Conservation (phyloP, 768 basidiomycete species). For the Mrakia blollopis region DNA sequence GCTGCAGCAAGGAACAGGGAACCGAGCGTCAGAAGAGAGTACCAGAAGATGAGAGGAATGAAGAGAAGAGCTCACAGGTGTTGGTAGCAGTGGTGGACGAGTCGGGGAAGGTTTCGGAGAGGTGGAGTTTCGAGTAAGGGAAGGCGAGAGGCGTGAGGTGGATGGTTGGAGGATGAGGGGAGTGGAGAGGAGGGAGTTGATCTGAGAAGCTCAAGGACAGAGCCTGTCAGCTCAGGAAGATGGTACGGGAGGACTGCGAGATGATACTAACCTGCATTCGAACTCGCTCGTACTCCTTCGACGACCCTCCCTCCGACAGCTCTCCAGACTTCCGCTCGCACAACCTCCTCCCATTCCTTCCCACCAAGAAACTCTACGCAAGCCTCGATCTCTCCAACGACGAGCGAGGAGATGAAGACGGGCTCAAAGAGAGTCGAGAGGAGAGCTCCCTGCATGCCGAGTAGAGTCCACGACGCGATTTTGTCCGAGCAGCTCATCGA, state of each 20-base stretch:
- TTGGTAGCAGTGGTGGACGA: background rate
- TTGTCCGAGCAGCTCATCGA: constrained; percentile 96
- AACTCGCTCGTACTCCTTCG: constrained; percentile 50
- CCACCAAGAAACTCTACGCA: constrained; percentile 35
- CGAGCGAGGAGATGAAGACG: constrained; percentile 60
- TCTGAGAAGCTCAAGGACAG: too few relatives aligned
- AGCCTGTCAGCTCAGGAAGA: too few relatives aligned
- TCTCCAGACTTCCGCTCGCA: constrained; percentile 30
- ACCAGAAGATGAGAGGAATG: too few relatives aligned
- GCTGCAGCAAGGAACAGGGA: background rate
- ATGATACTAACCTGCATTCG: constrained; percentile 31
- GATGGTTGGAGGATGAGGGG: constrained; percentile 53
- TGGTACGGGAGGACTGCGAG: background rate
- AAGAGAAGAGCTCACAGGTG: constrained; percentile 6
- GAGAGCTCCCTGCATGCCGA: constrained; percentile 82
- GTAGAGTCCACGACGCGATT: constrained; percentile 75
- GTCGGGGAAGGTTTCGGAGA: constrained; percentile 34
- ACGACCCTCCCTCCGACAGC: constrained; percentile 62
- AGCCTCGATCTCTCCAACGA: constrained; percentile 66
- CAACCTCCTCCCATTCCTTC: constrained; percentile 7
- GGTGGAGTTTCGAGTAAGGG: constrained; percentile 53
- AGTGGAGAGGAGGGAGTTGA: constrained; percentile 53
- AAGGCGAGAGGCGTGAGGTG: constrained; percentile 61
- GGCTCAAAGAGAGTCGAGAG: constrained; percentile 55
- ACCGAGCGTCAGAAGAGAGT: background rate